These are phyloP conservation scores for Mycena chlorophos DNA, from an alignment of 768 basidiomycete genomes.

Conservation along the genomic window DNA sequence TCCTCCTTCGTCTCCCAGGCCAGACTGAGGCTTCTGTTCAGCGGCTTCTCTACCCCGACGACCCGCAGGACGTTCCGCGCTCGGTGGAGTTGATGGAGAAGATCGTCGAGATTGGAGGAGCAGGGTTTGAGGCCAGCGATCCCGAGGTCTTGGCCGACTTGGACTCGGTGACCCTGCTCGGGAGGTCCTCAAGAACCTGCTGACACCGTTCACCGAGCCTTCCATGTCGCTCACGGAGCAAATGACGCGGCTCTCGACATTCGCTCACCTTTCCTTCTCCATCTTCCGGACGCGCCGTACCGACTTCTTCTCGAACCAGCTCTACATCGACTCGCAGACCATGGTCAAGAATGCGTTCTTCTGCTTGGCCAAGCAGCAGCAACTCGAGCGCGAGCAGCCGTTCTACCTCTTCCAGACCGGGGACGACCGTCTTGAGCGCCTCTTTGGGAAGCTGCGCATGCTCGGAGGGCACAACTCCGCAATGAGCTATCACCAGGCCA, in stretches of 20 bases:
- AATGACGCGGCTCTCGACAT: constrained; percentile 26
- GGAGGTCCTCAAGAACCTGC: not conserved
- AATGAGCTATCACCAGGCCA: constrained; percentile 5
- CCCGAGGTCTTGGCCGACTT: not conserved
- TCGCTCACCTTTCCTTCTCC: constrained; percentile 26
- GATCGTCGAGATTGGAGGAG: constrained; percentile 5
- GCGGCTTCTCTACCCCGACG: constrained; percentile 12
- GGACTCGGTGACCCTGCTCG: constrained; percentile 14
- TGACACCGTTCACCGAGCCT: constrained; percentile 26
- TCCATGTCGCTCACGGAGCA: constrained; percentile 27
- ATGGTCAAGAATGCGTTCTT: constrained; percentile 29
- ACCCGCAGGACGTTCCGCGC: constrained; percentile 34
- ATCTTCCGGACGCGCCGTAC: constrained; percentile 23
- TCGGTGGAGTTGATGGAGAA: constrained; percentile 29
- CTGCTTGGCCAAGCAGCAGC: constrained; percentile 26
- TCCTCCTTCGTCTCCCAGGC: not conserved
- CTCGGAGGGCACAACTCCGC: constrained; percentile 9
- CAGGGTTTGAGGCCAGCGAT: not conserved
- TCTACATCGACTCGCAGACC: constrained; percentile 32
- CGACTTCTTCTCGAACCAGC: constrained; percentile 30
- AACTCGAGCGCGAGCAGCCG: constrained; percentile 18
- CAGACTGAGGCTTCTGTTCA: not conserved
- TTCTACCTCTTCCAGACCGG: constrained; percentile 28
- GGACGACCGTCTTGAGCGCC: constrained; percentile 30
- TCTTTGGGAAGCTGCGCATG: constrained; percentile 29